Conservation (phyloP, 345 rosid species). For the Eucalyptus rudis region DNA sequence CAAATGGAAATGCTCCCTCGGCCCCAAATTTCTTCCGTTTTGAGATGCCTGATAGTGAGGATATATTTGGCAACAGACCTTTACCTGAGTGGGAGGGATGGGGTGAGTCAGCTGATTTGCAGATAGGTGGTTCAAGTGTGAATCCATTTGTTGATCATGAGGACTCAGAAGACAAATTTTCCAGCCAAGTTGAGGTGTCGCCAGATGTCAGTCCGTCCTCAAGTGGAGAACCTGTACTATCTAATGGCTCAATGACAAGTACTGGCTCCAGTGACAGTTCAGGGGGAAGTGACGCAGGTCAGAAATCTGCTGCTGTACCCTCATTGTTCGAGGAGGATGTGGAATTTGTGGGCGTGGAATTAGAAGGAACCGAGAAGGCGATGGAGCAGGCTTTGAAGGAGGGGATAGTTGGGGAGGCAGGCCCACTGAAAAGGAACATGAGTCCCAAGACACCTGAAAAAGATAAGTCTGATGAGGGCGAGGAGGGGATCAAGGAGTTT, state of each 20-base stretch:
- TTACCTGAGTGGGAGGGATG: constrained; percentile 88
- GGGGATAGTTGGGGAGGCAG: constrained; percentile 95
- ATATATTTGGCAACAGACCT: constrained; percentile 39
- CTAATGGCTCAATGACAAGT: constrained; percentile 41
- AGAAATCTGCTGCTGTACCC: constrained; percentile 28
- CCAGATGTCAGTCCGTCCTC: constrained; percentile 15
- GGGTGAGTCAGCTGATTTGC: constrained; percentile 58
- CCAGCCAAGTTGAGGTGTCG: constrained; percentile 12
- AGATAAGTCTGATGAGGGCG: constrained; percentile 38
- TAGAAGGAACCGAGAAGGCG: constrained; percentile 87
- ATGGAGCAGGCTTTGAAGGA: constrained; percentile 92
- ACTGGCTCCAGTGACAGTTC: constrained; percentile 18
- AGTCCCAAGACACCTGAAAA: constrained; percentile 34
- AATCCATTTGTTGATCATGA: constrained; percentile 62
- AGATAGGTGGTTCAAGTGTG: constrained; percentile 34
- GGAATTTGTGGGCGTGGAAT: constrained; percentile 87
- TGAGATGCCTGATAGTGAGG: constrained; percentile 41
- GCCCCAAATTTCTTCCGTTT: constrained; percentile 41
- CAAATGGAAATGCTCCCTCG: constrained; percentile 18
- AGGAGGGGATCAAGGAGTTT: constrained; percentile 64
- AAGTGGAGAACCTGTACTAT: constrained; percentile 24
- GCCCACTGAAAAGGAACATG: constrained; percentile 58
- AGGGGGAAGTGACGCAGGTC: constrained; percentile 15
- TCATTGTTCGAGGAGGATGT: constrained; percentile 95
- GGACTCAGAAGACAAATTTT: constrained; percentile 14